Percentiles rank a stretch among this genome's conserved stretches.
Evolutionary conservation across 2,329 filamentous ascomycete species (phyloP).

Genomic region (Aspergillus sp.): DNA sequence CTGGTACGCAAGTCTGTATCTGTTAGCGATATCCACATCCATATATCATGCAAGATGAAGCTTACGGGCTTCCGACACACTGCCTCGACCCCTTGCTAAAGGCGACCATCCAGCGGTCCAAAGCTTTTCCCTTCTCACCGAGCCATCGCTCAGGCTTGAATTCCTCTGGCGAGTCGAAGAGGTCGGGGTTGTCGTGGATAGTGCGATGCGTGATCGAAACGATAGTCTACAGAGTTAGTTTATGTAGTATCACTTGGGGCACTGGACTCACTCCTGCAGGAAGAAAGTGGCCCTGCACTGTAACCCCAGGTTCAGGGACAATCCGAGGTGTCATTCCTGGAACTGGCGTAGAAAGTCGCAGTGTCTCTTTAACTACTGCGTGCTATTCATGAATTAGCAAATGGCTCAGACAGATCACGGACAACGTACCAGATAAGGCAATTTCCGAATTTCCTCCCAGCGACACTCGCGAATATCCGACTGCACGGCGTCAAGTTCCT

Average conservation of each 20-base stretch:
- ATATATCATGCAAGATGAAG: too few relatives aligned
- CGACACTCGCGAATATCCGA: neutral
- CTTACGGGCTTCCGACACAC: neutral
- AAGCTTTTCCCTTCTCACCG: neutral
- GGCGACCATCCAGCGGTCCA: neutral
- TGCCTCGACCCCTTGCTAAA: neutral
- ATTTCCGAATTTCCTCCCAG: neutral
- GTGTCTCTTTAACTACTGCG: conserved; percentile 53
- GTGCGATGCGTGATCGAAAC: neutral
- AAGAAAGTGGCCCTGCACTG: neutral
- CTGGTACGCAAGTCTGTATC: neutral
- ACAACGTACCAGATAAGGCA: neutral
- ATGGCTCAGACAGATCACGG: rapidly evolving
- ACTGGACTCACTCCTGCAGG: neutral
- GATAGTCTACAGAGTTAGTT: neutral
- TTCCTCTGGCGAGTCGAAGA: neutral
- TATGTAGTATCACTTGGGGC: too few relatives aligned
- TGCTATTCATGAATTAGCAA: too few relatives aligned
- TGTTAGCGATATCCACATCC: too few relatives aligned
- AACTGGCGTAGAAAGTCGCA: conserved; percentile 51
- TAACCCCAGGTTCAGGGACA: neutral
- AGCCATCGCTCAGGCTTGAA: neutral
- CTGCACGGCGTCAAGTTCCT: neutral
- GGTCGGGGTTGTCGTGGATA: neutral
- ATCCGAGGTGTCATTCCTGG: conserved; percentile 36